These are phyloP conservation scores for Syncephalis plumigaleata DNA, from an alignment of 371 early-diverging fungal species.

Conservation along the genomic window DNA sequence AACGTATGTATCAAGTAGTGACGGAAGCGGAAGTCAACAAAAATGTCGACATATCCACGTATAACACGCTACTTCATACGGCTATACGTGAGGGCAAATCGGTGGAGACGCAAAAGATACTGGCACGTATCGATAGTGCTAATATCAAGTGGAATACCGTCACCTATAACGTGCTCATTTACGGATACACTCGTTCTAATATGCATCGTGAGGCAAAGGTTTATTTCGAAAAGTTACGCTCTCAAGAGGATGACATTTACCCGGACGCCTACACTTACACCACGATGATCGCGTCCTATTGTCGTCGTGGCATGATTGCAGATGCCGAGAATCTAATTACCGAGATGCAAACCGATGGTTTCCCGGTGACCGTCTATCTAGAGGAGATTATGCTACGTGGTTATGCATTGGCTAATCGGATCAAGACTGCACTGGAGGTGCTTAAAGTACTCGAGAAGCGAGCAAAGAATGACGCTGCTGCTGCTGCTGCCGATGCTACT, in stretches of 20 bases:
- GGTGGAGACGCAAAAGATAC: not conserved
- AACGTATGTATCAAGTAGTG: no score
- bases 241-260: not conserved
- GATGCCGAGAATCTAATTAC: not conserved
- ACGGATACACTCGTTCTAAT: not conserved
- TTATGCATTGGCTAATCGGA: not conserved
- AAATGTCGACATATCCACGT: not conserved
- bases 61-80: not conserved
- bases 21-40: no score
- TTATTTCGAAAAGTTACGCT: not conserved
- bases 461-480: not conserved
- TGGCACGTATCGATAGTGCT: not conserved
- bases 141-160: not conserved
- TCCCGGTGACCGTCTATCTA: not conserved
- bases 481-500: not conserved
- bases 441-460: conserved; percentile 13
- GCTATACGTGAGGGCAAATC: not conserved
- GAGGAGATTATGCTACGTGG: not conserved
- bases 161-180: not conserved
- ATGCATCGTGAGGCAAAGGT: not conserved
- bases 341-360: not conserved
- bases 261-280: not conserved
- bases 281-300: not conserved
- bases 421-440: conserved; percentile 12
- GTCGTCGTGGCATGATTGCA: not conserved